Evolutionary conservation across 2,329 filamentous ascomycete genomes (phyloP).

Genomic region (Samsoniella hepiali): DNA sequence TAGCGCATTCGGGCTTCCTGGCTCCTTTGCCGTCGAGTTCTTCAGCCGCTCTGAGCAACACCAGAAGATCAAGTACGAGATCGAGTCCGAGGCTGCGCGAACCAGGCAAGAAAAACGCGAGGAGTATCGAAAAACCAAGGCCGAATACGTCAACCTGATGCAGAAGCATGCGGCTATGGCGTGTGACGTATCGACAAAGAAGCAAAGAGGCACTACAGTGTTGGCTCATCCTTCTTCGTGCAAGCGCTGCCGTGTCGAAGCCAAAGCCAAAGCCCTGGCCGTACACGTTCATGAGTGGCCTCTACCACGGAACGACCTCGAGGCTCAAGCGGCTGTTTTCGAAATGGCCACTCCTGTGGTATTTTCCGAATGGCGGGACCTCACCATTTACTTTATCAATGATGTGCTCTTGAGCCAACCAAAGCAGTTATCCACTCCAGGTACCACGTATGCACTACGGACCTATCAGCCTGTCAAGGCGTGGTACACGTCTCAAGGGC

Average conservation of each 20-base stretch:
- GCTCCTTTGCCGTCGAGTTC: neutral
- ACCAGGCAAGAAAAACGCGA: neutral
- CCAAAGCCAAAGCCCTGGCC: neutral
- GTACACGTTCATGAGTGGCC: neutral
- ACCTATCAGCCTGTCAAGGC: neutral
- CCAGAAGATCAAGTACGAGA: neutral
- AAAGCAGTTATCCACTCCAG: neutral
- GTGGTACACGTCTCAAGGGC: neutral
- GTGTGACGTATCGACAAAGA: neutral
- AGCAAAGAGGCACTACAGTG: neutral
- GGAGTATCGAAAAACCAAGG: neutral
- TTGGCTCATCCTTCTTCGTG: neutral
- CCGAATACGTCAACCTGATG: neutral
- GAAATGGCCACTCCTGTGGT: neutral
- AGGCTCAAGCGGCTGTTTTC: neutral
- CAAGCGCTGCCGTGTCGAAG: neutral
- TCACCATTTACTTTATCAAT: neutral
- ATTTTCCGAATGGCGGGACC: neutral
- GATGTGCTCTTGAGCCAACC: neutral
- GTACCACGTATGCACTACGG: neutral
- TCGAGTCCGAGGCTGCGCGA: neutral
- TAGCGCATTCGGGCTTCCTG: neutral
- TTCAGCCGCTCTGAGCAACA: neutral
- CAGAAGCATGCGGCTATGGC: neutral
- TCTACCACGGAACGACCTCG: neutral